Base-by-base conservation (phyloP, 1,284 basidiomycete species). In the Taiwanofungus camphoratus region DNA sequence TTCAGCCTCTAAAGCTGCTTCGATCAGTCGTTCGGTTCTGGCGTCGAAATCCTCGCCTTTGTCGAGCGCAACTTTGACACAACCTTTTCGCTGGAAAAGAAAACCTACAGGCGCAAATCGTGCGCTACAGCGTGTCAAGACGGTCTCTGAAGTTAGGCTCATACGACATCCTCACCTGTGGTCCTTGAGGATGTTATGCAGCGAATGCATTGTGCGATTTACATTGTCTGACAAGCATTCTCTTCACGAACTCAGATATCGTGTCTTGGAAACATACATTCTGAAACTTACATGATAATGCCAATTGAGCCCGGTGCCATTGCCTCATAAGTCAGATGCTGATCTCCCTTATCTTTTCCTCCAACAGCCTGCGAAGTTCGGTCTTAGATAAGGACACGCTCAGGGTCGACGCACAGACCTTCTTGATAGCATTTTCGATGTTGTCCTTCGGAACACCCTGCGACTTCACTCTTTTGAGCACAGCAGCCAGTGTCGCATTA, bases 221-320 rank as follows among this genome's bases (percentile, higher is more conserved):
- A 71, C 65, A 55, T 91, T 91, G 54, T 88, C 79, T 21, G 86
- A 84, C 35, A 82, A 59, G 57, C 83, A 89, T 63, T 91, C 88
- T 59, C 88, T 91, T 54, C 43, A 50, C 35, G 41, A 33, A 32
- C 37, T 62, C 49, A 61, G 53, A 18, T 24, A n/a, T 31, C 21
- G 33, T 41, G 27, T 37, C 41, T 19, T 13, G n/a, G 18, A 31
- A 20, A 38, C 27, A 30, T 13, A 24, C 11, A 32, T 5, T 34
- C 34, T 7, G n/a, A 6, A 12, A 62, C 84, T 64, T 60, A 87
- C 89, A 92, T 79, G 40, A 92, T 76, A 36, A 92, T 60, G 1
- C 83, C 88, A 29, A 87, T 75, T 24, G 77, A 73, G 2, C 84
- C 80, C 16, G 74, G 72, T 1, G 77, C 79, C 36, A 92, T 70